Evolutionary conservation across 176 grass and related monocot species (phyloP).

Genomic region (Carex parvula): DNA sequence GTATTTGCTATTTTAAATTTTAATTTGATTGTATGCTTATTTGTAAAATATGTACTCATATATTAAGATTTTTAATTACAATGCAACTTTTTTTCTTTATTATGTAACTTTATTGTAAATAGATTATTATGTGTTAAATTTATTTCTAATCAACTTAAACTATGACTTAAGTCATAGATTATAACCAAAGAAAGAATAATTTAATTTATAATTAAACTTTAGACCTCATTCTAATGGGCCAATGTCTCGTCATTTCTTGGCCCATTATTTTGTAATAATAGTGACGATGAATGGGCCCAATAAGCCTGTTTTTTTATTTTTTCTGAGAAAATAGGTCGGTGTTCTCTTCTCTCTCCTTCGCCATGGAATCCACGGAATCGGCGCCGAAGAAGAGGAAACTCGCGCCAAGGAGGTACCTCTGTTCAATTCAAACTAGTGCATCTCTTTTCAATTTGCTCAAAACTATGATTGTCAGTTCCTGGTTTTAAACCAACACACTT

Average conservation of each 20-base stretch:
- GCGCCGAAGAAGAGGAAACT: conserved; percentile 38
- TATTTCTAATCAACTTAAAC: too few relatives aligned
- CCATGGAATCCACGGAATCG: conserved; percentile 21
- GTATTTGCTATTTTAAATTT: too few relatives aligned
- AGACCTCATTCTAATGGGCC: neutral
- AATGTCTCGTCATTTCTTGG: neutral
- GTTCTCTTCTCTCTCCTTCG: neutral
- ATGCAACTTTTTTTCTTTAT: too few relatives aligned
- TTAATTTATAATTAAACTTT: too few relatives aligned
- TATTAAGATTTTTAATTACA: too few relatives aligned
- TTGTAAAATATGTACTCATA: too few relatives aligned
- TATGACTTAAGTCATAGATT: too few relatives aligned
- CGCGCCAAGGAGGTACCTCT: conserved; percentile 25
- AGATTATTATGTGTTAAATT: too few relatives aligned
- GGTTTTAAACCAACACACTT: neutral
- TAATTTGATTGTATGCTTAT: too few relatives aligned
- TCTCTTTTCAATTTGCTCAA: neutral
- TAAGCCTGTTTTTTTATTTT: neutral
- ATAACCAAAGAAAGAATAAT: too few relatives aligned
- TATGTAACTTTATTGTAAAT: too few relatives aligned
- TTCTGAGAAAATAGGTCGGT: neutral
- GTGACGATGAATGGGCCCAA: neutral
- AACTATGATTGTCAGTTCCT: neutral
- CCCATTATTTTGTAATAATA: neutral
- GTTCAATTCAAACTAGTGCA: neutral